Base-by-base conservation (phyloP, 2,329 filamentous ascomycete species). In the Aspergillus bombycis region DNA sequence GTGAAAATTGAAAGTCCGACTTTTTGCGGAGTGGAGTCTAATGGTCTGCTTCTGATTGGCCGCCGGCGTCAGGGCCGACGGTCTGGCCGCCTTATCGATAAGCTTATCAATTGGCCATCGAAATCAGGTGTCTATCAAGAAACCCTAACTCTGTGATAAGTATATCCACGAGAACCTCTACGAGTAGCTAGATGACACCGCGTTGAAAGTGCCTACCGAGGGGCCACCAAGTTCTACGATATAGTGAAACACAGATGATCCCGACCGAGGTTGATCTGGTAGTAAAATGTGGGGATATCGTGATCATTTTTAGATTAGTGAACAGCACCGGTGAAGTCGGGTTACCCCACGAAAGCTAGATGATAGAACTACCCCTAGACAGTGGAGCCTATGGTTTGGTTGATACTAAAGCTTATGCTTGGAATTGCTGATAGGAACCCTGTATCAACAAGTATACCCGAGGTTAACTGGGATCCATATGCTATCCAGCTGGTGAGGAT, bases 1-100 rank as follows among this genome's bases (percentile, higher is more conserved):
- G 28, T 52, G 48, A 52, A 52, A 52, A 52, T 52, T 52, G 48
- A n/a, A 52, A 19, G 28, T 52, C 48, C 28, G 28, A 52, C 48
- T 52, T 52, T 52, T 52, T 32, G 28, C 16, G 16, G 19, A 32
- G n/a, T 52, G 26, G 48, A 52, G 26, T 8, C 8, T 12, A 23
- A 52, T n/a, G 12, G 19, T 12, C 19, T 6, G 1, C 19, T 12
- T n/a, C 4, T 52, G 19, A 52, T 52, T 52, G 48, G 48, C 2
- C 12, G 28, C 4, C 9, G 19, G 16, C 16, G n/a, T 21, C 28
- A 30, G 26, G 46, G 48, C 3, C 28, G 26, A 30, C 14, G 7
- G 45, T 48, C 23, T 19, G 14, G 46, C 23, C 46, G 16, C 28
- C 48, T 52, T 52, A 52, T 52, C 48, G 48, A 52, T 52, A 52